Percentiles rank a stretch among this genome's conserved stretches.
These are phyloP conservation scores for Tolypocladium ovalisporum DNA, from an alignment of 2,329 filamentous ascomycete genomes.

Conservation along the genomic window DNA sequence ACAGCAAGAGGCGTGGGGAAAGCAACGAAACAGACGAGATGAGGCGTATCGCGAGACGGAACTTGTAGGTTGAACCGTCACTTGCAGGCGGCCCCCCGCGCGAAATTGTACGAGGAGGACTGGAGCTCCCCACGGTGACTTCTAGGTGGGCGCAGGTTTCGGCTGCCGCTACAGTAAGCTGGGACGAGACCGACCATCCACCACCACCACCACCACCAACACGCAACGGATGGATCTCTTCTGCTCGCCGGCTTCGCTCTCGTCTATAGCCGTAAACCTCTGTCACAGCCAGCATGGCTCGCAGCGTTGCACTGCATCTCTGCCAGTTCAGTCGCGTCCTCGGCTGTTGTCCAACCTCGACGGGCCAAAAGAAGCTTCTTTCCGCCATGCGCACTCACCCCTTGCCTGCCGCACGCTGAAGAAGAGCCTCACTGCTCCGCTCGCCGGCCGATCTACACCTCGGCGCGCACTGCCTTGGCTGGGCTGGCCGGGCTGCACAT, in stretches of 20 bases:
- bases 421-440: background rate
- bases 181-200: background rate
- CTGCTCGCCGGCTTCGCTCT: background rate
- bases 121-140: background rate
- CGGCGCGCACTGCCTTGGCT: background rate
- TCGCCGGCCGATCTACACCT: background rate
- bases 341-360: background rate
- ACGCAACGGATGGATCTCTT: too few relatives aligned
- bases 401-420: background rate
- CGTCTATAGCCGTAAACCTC: background rate
- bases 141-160: background rate
- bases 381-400: background rate
- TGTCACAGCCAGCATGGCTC: background rate
- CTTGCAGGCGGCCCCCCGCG: background rate
- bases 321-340: background rate
- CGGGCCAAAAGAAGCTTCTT: background rate
- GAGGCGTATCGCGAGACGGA: background rate
- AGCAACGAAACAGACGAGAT: background rate
- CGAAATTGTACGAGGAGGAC: background rate
- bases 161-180: background rate
- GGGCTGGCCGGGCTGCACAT: background rate
- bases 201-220: background rate
- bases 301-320: background rate
- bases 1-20: background rate
- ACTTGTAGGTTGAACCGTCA: background rate